These are phyloP conservation scores for Aureobasidium vineae DNA, from an alignment of 2,329 filamentous ascomycete genomes.

Conservation along the genomic window DNA sequence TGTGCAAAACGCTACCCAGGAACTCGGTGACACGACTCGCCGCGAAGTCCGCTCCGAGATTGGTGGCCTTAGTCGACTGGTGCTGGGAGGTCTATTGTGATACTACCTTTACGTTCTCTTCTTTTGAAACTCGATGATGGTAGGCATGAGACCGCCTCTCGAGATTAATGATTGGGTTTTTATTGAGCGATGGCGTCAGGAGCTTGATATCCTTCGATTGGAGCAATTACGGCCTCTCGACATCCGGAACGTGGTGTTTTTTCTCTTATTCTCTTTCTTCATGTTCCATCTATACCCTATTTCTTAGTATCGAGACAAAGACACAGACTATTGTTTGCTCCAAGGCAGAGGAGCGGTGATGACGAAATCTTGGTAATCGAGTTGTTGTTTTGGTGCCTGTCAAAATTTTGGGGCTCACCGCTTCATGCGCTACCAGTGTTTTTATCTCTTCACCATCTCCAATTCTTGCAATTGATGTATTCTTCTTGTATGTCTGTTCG, in stretches of 20 bases:
- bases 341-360: neutral
- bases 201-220: neutral
- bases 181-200: slow-evolving; percentile 16
- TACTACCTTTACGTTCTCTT: neutral
- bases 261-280: neutral
- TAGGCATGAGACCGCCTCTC: neutral
- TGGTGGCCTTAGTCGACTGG: slow-evolving; percentile 70
- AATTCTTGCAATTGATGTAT: neutral
- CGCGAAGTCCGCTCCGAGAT: slow-evolving; percentile 75
- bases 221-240: neutral
- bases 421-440: neutral
- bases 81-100: slow-evolving; percentile 18
- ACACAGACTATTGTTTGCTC: neutral
- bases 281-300: neutral
- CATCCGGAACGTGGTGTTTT: neutral
- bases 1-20: slow-evolving; percentile 78
- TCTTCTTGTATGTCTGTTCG: neutral
- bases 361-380: neutral
- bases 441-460: neutral
- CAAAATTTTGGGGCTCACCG: neutral
- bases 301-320: neutral
- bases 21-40: slow-evolving; percentile 87
- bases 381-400: slow-evolving; percentile 10
- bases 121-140: neutral
- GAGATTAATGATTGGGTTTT: neutral